Evolutionary conservation across 2,329 filamentous ascomycete genomes (phyloP), one percentile per base, ranked within the genome.

Genomic region (Rhytidhysteron rufulum): DNA sequence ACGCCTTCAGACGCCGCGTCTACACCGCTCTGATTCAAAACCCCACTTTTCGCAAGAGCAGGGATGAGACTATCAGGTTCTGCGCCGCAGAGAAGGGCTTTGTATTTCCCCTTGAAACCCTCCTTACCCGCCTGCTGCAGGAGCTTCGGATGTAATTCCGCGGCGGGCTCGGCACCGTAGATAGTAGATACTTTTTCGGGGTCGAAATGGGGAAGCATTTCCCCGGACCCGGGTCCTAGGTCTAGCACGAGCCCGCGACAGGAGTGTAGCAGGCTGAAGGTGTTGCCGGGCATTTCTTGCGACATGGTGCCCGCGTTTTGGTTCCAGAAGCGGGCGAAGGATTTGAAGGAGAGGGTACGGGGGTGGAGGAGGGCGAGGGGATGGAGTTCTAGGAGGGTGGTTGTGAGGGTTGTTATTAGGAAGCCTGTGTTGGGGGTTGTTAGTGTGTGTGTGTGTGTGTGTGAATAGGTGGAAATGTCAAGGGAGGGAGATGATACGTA

Each of bases 131-230:
- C 67, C n/a, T 67, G 68, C 4, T 49, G 46, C 16, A 64, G 52
- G 4, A 80, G 59, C 3, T 66, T 60, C 0, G 50, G 46, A 42
- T 79, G 77, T 2, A 80, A 60, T 0, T 67, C 64, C 4, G 51
- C 42, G 30, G 71, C 73, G 0, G 78, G 78, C 50, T 80, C 78
- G 2, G 75, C 68, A 32, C 75, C 77, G 46, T 78, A 80, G 31
- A 79, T 69, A 11, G 63, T 60, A 7, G 49, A 65, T 43, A 78
- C 69, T 4, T 65, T 59, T 39, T 65, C 55, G 6, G 63, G 35
- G 38, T 59, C 57, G 44, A 79, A 74, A 33, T 67, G 65, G 1
- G 60, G 59, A 34, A 78, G 63, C 40, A 77, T 70, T 11, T 71
- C 66, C 22, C 78, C 77, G 21, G 65, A 72, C 4, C 77, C 77